phyloP scores from a whole-genome alignment of 2,329 filamentous ascomycete genomes.

The Fusarium aywerte region DNA sequence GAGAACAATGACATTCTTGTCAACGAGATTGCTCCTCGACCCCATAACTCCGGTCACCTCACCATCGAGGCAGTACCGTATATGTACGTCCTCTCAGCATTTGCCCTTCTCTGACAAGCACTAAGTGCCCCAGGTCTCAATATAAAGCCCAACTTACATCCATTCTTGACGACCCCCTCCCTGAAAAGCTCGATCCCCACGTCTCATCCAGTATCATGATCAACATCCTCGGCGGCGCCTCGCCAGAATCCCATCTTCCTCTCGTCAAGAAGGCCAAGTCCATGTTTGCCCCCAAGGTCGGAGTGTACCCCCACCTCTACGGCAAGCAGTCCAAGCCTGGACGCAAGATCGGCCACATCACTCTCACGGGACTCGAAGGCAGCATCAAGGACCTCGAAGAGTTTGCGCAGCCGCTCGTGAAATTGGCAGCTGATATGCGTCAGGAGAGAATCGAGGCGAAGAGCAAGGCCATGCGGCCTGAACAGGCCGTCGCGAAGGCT shows the following conservation, averaged over 20 bases:
- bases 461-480: slow-evolving; percentile 52
- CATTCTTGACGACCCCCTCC: slow-evolving; percentile 75
- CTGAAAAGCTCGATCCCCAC: slow-evolving; percentile 65
- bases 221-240: slow-evolving; percentile 80
- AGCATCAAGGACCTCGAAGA: slow-evolving; percentile 65
- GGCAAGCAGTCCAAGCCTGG: slow-evolving; percentile 88
- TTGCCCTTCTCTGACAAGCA: accelerated
- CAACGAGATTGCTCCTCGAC: slow-evolving; percentile 85
- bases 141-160: slow-evolving; percentile 90
- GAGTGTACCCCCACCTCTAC: slow-evolving; percentile 82
- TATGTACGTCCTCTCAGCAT: slow-evolving; percentile 49
- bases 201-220: slow-evolving; percentile 78
- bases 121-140: slow-evolving; percentile 66
- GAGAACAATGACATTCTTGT: slow-evolving; percentile 76
- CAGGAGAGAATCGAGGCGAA: slow-evolving; percentile 62
- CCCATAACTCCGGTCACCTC: slow-evolving; percentile 93
- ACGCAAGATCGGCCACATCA: slow-evolving; percentile 96
- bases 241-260: slow-evolving; percentile 68
- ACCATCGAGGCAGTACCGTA: slow-evolving; percentile 91
- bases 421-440: slow-evolving; percentile 69
- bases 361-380: slow-evolving; percentile 76
- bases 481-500: slow-evolving; percentile 29
- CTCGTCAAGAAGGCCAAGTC: slow-evolving; percentile 60
- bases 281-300: slow-evolving; percentile 58
- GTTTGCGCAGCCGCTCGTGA: slow-evolving; percentile 74